Evolutionary conservation across 805 yeast genomes (phyloP), one percentile per base, ranked within the genome.

Genomic region (Metschnikowia hibisci): DNA sequence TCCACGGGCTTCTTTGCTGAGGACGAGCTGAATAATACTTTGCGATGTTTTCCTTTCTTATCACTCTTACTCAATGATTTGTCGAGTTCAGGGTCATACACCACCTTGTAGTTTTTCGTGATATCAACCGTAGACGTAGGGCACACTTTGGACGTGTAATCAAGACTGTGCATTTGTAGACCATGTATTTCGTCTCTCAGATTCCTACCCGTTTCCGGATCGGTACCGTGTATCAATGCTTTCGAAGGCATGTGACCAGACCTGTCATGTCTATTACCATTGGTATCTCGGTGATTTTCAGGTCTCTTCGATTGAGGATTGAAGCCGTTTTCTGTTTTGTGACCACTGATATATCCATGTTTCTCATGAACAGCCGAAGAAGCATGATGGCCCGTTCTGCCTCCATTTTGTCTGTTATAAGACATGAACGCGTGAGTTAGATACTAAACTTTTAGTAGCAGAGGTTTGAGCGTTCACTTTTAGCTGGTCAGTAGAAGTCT

Each of bases 41-140:
- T 77, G 43, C 69, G 67, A 11, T 53, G 54, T 32, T 58, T 62
- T 4, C 52, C 12, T 47, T 65, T 67, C 32, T 56, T 51, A 27
- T 68, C 72, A 5, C 50, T 42, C 42, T 66, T 68, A 16, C 55
- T 44, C n/a, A 69, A 52, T 3, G 59, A 30, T 44, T 58, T 56
- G 51, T 69, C 74, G 25, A 64, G 50, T 42, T 69, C 74, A 1
- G 74, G 74, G 52, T 81, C 87, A 52, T 77, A 78, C 2, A 66
- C 48, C 0, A 79, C 76, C 46, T 63, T 71, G 53, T 67, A 73
- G 41, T 65, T 62, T 41, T 66, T 70, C 41, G 43, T 46, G 16
- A 41, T 25, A 30, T 51, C 55, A 15, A 46, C 45, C 2, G 34
- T 15, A 12, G 46, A 34, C 15, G 41, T 14, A 10, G 42, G 43